Percentiles rank a stretch among this genome's conserved stretches.
phyloP scores from a whole-genome alignment of 495 filamentous ascomycete species.

The Umbilicaria muhlenbergii region DNA sequence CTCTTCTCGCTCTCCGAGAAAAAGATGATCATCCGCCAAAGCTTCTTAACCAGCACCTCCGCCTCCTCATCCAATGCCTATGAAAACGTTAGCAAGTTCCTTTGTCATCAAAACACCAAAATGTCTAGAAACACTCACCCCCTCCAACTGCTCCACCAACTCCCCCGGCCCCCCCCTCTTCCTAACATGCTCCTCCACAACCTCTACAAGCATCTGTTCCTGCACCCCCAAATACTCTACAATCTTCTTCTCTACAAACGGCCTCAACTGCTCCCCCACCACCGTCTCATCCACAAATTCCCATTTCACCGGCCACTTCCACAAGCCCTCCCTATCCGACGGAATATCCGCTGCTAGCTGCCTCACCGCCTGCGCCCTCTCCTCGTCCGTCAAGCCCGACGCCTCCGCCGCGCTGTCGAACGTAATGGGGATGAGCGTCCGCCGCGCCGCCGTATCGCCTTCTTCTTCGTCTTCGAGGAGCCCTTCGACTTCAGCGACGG shows the following conservation, averaged over 20 bases:
- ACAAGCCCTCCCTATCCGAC: slow-evolving; percentile 69
- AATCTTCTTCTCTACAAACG: slow-evolving; percentile 96
- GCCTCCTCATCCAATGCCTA: slow-evolving; percentile 91
- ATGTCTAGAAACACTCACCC: slow-evolving; percentile 37
- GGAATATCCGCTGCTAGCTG: slow-evolving; percentile 85
- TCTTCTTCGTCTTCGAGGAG: slow-evolving; percentile 91
- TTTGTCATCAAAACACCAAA: slow-evolving; percentile 5
- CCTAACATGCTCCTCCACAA: slow-evolving; percentile 75
- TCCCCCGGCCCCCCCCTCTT: slow-evolving; percentile 63
- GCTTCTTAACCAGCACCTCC: slow-evolving; percentile 83
- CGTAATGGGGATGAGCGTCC: slow-evolving; percentile 81
- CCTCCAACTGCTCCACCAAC: slow-evolving; percentile 69
- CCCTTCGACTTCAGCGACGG: slow-evolving; percentile 84
- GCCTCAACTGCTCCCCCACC: slow-evolving; percentile 73
- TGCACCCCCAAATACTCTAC: slow-evolving; percentile 92
- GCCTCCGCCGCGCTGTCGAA: slow-evolving; percentile 63
- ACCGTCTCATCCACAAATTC: slow-evolving; percentile 78
- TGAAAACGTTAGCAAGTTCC: slow-evolving; percentile 19
- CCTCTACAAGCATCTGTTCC: slow-evolving; percentile 87
- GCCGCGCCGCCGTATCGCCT: slow-evolving; percentile 48
- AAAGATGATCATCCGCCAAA: slow-evolving; percentile 98
- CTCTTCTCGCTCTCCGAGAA: slow-evolving; percentile 92
- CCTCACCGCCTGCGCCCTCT: slow-evolving; percentile 60
- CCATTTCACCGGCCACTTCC: slow-evolving; percentile 88
- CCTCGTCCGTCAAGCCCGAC: slow-evolving; percentile 63